Percentiles rank a stretch among this genome's conserved stretches.
Evolutionary conservation across 1,284 basidiomycete genomes (phyloP).

Genomic region (Ganoderma lingzhi): DNA sequence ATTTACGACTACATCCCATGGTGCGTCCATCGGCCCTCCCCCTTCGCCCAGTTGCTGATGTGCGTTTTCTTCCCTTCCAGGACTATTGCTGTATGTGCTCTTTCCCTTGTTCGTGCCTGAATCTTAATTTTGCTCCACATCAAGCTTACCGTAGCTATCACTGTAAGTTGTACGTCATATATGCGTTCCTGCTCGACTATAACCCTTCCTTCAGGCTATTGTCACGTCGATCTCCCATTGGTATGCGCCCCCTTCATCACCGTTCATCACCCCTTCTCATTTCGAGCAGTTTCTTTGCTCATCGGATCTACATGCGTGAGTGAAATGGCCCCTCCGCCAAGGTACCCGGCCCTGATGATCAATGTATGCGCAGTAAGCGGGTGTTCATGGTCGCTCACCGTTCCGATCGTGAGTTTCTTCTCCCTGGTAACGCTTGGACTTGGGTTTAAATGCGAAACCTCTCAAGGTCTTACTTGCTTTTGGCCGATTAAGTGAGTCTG

Average conservation of each 20-base stretch:
- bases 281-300: conserved; percentile 23
- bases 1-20: conserved; percentile 41
- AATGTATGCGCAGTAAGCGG: conserved; percentile 44
- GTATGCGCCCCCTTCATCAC: conserved; percentile 36
- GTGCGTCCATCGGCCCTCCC: conserved; percentile 21
- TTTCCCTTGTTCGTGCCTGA: not conserved
- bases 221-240: conserved; percentile 46
- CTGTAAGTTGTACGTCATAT: conserved; percentile 28
- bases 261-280: not conserved
- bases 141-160: conserved; percentile 35
- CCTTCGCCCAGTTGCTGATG: not conserved
- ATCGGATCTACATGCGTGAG: conserved; percentile 29
- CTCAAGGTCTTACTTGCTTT: conserved; percentile 26
- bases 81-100: conserved; percentile 36
- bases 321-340: not conserved
- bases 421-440: no score
- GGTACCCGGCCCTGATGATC: not conserved
- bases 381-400: conserved; percentile 45
- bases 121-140: not conserved
- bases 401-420: conserved; percentile 46
- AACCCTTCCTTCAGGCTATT: conserved; percentile 29
- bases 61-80: not conserved
- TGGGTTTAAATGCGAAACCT: not conserved
- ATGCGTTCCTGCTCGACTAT: conserved; percentile 19
- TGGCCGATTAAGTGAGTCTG: conserved; percentile 27